Base-by-base conservation (phyloP, 2,329 filamentous ascomycete species). In the Aspergillaceae sp. region DNA sequence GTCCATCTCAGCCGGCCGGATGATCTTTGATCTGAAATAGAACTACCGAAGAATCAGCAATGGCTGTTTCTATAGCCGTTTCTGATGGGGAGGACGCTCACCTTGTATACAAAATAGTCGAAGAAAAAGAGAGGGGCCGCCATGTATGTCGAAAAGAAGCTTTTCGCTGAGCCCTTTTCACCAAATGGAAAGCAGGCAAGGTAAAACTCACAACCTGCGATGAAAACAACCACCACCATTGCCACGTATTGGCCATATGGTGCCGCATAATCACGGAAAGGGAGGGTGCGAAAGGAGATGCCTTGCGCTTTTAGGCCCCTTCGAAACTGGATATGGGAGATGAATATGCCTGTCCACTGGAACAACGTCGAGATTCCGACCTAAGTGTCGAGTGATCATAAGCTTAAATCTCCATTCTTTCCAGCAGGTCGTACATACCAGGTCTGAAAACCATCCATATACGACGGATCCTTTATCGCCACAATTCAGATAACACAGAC, bases 121-220 rank as follows among this genome's bases (percentile, higher is more conserved):
- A 62, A 52, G 35, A 57, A 43, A 47, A 63, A 63, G 33, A 64
- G 45, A 5, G 62, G 62, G 5, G 57, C 61, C 2, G 59, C 58
- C 1, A 65, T 51, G 33, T 64, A 65, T 7, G 57, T 56, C 2
- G 60, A 58, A 43, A 64, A 64, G 52, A 64, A 65, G 19, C 50
- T 59, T 48, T 55, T 61, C 4, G 54, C 61, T 3, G 55, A 58
- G 4, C 56, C 59, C 29, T 59, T 57, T 38, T 54, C 61, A 2
- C 56, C 56, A 27, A 65, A 61, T 3, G 59, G 62, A 42, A 50
- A 60, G 26, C 62, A 55, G 3, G 60, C 53, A 27, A 64, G 50
- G 40, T 65, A 64, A 41, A 65, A 64, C 41, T 65, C 59, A 43
- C 59, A 61, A 2, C 55, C 56, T 32, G 62, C 53, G 35, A 65